Base-by-base conservation (phyloP, 495 filamentous ascomycete species). In the Hyphodiscus hymeniophilus region DNA sequence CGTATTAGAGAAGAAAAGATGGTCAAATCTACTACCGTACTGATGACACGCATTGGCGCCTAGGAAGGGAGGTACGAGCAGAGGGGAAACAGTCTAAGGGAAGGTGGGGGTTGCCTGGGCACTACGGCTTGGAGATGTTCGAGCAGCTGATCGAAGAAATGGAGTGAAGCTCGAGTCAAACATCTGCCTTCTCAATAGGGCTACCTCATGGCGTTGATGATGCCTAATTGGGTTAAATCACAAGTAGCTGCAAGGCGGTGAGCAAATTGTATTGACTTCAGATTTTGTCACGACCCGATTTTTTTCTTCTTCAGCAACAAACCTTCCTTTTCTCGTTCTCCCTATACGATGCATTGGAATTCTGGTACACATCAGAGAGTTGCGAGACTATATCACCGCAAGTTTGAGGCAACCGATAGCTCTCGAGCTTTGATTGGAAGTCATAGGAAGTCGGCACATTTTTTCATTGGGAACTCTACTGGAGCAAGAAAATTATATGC, bases 361-460 rank as follows among this genome's bases (percentile, higher is more conserved):
- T 52, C 57, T 48, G 45, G 47, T 46, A 40, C 26, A 28, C 20
- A 22, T 38, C 52, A 49, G 47, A 50, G 30, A 39, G 57, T 56
- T 60, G 57, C 57, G 51, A 60, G 54, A 60, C 23, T 16, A 52
- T 39, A 42, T 50, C 34, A 48, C 53, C 57, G 51, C 57, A 57
- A 54, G 57, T 60, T 60, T 60, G 57, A 60, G 57, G 54, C 47
- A 44, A 60, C 50, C 47, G 54, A 54, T 26, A 57, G 54, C 51
- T 47, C 38, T 54, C 45, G 52, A 51, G 57, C 53, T 18, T 22
- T 59, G 57, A 60, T 49, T 60, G 47, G 50, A 49, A 47, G 50
- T 50, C 57, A 60, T 60, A 60, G 57, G 54, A 60, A 56, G 53
- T 47, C 48, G 57, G 57, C 18, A 60, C 57, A 60, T 48, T 33